These are phyloP conservation scores for Tulasnella sp. DNA, from an alignment of 768 basidiomycete species.

Conservation along the genomic window DNA sequence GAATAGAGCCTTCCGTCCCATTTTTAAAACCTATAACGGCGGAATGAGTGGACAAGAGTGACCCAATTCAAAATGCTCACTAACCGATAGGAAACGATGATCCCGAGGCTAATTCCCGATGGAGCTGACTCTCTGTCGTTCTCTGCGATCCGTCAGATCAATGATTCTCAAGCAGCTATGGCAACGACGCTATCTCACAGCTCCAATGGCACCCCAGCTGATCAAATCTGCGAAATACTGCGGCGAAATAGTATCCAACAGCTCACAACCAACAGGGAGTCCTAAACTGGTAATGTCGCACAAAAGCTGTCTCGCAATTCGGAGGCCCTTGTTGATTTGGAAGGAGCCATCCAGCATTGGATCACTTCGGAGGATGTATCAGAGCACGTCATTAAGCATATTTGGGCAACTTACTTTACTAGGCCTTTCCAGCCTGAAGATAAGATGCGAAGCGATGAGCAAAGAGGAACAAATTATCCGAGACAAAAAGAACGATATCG, in stretches of 20 bases:
- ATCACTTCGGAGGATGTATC: constrained; percentile 56
- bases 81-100: constrained; percentile 81
- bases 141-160: no score
- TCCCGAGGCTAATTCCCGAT: constrained; percentile 90
- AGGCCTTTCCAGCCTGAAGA: constrained; percentile 54
- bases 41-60: background rate
- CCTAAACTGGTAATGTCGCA: constrained; percentile 83
- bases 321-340: constrained; percentile 94
- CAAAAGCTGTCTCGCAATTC: constrained; percentile 74
- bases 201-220: background rate
- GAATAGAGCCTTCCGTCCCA: constrained; percentile 82
- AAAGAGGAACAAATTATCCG: constrained; percentile 36
- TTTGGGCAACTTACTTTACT: constrained; percentile 25
- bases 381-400: background rate
- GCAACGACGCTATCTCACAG: background rate
- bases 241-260: constrained; percentile 74
- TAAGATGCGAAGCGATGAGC: background rate
- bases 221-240: constrained; percentile 49
- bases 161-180: no score
- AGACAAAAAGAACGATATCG: background rate
- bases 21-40: constrained; percentile 84
- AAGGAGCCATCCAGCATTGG: constrained; percentile 91
- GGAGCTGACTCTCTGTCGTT: constrained; percentile 94
- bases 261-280: constrained; percentile 86
- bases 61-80: background rate